Base-by-base conservation (phyloP, 2,329 filamentous ascomycete genomes). In the Arthrobotrys sinensis region DNA sequence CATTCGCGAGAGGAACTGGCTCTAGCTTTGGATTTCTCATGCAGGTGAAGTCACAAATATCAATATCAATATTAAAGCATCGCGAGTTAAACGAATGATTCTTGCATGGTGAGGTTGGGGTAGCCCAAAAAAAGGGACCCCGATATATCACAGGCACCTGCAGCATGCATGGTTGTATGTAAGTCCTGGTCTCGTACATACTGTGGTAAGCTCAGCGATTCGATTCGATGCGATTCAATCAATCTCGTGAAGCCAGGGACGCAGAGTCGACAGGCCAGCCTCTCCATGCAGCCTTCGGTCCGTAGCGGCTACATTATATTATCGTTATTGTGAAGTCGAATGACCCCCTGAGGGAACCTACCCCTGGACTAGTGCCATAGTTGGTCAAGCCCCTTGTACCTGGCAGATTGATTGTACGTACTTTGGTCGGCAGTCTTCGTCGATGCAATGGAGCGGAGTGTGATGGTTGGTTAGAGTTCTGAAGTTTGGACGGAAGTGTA, bases 401-500 rank as follows among this genome's bases (percentile, higher is more conserved):
- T n/a, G n/a, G n/a, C n/a, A n/a, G n/a, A n/a, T n/a, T n/a, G n/a
- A n/a, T n/a, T 28, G 24, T 28, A 28, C 4, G 24, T 28, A 28
- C 24, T 28, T 28, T 28, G 24, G 24, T 28, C 24, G 24, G 24
- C 4, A 28, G 24, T 28, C 24, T 38, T 24, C 24, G 1, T n/a
- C 21, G 24, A 43, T 60, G n/a, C n/a, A n/a, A n/a, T n/a, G n/a
- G n/a, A n/a, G n/a, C n/a, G n/a, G n/a, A n/a, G n/a, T n/a, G 24
- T 52, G 12, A 6, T 52, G 52, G 52, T 55, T 4, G 28, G 40
- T 52, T 64, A 34, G 14, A 64, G 43, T 34, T 48, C 24, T 24
- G 43, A 71, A 71, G 73, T 77, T 77, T 77, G 73, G 60, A 77
- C 73, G 66, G 73, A 77, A 71, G 46, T 66, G 60, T 71, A 66